These are phyloP conservation scores for Candida ascalaphidarum DNA, from an alignment of 805 yeast genomes.

Conservation along the genomic window DNA sequence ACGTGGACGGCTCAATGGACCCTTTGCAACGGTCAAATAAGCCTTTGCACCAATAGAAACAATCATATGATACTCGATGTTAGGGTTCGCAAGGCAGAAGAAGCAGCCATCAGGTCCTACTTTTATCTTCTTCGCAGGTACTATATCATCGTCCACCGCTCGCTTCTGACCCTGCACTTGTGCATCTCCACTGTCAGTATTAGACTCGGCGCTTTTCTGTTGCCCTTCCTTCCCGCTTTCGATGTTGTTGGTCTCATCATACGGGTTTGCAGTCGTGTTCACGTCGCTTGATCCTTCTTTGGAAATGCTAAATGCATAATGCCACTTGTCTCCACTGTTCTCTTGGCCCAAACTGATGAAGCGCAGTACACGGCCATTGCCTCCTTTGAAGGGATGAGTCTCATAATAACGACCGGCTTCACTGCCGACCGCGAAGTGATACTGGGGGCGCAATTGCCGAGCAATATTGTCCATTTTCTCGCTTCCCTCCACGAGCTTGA, in stretches of 20 bases:
- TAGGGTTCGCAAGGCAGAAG: conserved; percentile 76
- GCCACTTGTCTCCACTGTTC: conserved; percentile 54
- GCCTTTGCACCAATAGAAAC: conserved; percentile 60
- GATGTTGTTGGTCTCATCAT: conserved; percentile 3
- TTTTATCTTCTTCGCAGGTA: conserved; percentile 17
- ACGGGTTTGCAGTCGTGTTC: conserved; percentile 18
- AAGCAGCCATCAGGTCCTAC: conserved; percentile 59
- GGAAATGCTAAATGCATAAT: conserved; percentile 53
- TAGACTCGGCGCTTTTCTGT: conserved; percentile 6
- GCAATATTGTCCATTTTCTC: conserved; percentile 37
- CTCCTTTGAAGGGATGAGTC: conserved; percentile 53
- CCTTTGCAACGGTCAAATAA: conserved; percentile 76
- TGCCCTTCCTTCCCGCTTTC: conserved; percentile 1
- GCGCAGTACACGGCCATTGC: conserved; percentile 38
- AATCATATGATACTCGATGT: conserved; percentile 71
- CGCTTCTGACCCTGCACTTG: too few relatives aligned
- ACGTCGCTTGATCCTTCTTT: conserved; percentile 9
- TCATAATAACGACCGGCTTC: conserved; percentile 43
- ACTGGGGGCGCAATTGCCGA: conserved; percentile 44
- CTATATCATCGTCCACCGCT: conserved; percentile 8
- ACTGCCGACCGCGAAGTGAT: conserved; percentile 56
- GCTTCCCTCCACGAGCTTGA: conserved; percentile 35
- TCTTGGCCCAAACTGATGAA: conserved; percentile 58
- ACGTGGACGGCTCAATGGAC: conserved; percentile 60
- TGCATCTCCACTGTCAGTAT: too few relatives aligned